A percentile compares a stretch with the other conserved stretches of the same genome.
Evolutionary conservation across 2,329 filamentous ascomycete genomes (phyloP).

Genomic region (Pseudogymnoascus sp.): DNA sequence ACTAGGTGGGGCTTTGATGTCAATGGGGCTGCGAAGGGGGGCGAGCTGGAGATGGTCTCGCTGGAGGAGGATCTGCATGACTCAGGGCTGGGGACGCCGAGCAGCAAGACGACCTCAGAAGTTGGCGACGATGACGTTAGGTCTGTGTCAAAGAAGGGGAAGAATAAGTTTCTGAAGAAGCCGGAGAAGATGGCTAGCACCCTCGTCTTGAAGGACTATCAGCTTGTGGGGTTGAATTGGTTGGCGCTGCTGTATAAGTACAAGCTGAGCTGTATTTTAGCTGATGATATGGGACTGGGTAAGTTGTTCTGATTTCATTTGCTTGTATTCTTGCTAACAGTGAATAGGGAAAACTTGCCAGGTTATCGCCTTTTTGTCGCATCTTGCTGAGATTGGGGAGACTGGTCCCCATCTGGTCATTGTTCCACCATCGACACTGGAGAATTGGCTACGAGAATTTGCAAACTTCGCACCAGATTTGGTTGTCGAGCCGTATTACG

Average conservation of each 20-base stretch:
- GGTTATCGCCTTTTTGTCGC: conserved; percentile 83
- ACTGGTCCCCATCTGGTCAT: conserved; percentile 76
- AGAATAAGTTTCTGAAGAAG: conserved; percentile 38
- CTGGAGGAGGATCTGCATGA: conserved; percentile 47
- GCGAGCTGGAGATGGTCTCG: conserved; percentile 53
- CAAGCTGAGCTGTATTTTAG: conserved; percentile 79
- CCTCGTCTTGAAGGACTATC: conserved; percentile 82
- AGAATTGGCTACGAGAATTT: conserved; percentile 94
- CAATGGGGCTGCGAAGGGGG: conserved; percentile 51
- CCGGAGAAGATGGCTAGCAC: conserved; percentile 70
- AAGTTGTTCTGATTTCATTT: not conserved
- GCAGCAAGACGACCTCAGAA: conserved; percentile 32
- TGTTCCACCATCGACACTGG: conserved; percentile 86
- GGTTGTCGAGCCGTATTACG: conserved; percentile 63
- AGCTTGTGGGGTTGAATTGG: conserved; percentile 93
- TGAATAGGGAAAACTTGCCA: conserved; percentile 71
- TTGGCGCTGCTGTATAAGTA: conserved; percentile 74
- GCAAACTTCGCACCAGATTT: conserved; percentile 74
- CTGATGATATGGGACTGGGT: conserved; percentile 94
- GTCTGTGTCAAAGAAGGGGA: conserved; percentile 17
- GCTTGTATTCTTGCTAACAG: not conserved
- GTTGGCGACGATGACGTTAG: conserved; percentile 39
- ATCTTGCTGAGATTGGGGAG: conserved; percentile 63
- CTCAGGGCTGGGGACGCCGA: conserved; percentile 61
- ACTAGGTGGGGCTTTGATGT: conserved; percentile 61